Conservation (phyloP, 2,329 filamentous ascomycete species). For the Sporothrix dimorphospora region DNA sequence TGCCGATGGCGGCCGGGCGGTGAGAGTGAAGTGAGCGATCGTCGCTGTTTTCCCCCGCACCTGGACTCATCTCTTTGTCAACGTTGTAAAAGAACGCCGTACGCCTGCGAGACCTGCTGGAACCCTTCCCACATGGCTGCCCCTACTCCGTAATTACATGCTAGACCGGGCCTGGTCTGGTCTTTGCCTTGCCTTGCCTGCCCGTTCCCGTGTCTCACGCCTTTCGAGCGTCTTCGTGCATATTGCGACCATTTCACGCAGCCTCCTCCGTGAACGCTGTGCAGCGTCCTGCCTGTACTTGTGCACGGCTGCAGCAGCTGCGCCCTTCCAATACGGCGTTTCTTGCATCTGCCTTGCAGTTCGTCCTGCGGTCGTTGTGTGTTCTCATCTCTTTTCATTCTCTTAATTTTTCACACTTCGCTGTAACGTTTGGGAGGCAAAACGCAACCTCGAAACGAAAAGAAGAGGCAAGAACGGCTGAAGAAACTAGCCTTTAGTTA, state of each 20-base stretch:
- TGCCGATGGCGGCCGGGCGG: conserved; percentile 9
- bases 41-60: not conserved
- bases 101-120: not conserved
- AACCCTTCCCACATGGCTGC: not conserved
- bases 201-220: conserved; percentile 1
- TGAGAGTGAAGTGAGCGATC: not conserved
- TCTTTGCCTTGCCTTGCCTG: too few species aligned
- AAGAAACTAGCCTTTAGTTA: conserved; percentile 13
- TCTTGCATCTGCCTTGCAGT: too few species aligned
- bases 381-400: not conserved
- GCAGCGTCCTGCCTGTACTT: not conserved
- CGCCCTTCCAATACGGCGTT: too few species aligned
- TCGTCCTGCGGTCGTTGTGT: not conserved
- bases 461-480: not conserved
- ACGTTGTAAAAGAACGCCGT: not conserved
- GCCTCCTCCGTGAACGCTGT: not conserved
- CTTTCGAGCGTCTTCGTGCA: not conserved
- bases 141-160: too few species aligned
- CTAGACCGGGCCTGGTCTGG: not conserved
- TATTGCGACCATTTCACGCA: not conserved
- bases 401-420: not conserved
- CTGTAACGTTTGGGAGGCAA: not conserved
- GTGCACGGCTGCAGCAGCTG: not conserved
- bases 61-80: not conserved
- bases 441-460: not conserved